phyloP scores from a whole-genome alignment of 805 yeast genomes.

The Wickerhamiella kurtzmanii region DNA sequence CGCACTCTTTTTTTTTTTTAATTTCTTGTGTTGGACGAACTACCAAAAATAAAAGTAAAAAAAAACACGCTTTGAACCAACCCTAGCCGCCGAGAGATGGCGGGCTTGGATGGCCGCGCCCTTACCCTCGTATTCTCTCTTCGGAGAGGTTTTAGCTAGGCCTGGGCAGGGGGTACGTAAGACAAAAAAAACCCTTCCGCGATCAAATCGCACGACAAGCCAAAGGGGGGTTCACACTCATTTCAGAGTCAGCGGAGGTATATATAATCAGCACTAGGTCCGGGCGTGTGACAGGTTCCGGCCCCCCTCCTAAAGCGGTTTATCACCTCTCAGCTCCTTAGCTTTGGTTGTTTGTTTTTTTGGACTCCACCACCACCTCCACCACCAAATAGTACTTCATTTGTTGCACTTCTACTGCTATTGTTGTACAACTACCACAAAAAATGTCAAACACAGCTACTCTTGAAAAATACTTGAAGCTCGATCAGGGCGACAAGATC shows the following conservation, averaged over 20 bases:
- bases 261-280: neutral
- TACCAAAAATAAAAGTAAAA: too few species aligned
- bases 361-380: neutral
- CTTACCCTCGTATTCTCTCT: neutral
- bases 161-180: neutral
- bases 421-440: too few species aligned
- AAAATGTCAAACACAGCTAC: constrained; percentile 44
- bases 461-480: constrained; percentile 66
- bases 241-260: neutral
- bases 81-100: neutral
- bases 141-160: neutral
- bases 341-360: too few species aligned
- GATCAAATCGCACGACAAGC: neutral
- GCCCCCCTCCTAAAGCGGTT: too few species aligned
- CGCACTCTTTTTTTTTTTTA: too few species aligned
- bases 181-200: neutral
- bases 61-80: neutral
- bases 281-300: neutral
- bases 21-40: too few species aligned
- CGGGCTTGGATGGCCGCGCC: neutral
- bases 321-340: too few species aligned
- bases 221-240: too few species aligned
- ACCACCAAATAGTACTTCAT: too few species aligned
- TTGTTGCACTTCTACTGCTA: too few species aligned
- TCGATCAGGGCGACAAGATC: constrained; percentile 74